phyloP scores from a whole-genome alignment of 768 basidiomycete species.

The Suillus tomentosus region DNA sequence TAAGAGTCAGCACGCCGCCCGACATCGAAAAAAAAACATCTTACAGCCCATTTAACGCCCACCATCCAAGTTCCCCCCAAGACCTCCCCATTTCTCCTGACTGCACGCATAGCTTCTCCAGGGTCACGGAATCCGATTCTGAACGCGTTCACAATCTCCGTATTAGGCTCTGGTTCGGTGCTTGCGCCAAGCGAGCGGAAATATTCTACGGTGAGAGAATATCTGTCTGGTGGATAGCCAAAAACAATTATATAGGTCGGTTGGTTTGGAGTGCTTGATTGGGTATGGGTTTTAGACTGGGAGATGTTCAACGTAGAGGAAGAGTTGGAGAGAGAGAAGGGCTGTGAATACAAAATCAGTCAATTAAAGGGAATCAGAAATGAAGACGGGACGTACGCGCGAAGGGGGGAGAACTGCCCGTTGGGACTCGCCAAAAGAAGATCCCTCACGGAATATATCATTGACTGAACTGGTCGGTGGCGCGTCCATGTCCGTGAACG shows the following conservation, averaged over 20 bases:
- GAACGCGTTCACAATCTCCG: conserved; percentile 80
- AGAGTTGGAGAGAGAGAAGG: conserved; percentile 26
- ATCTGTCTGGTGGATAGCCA: conserved; percentile 85
- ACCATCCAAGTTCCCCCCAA: conserved; percentile 79
- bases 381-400: conserved; percentile 20
- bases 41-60: conserved; percentile 83
- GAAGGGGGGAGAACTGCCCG: conserved; percentile 15
- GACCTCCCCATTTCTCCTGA: conserved; percentile 82
- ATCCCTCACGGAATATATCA: conserved; percentile 64
- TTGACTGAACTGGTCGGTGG: conserved; percentile 76
- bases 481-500: conserved; percentile 74
- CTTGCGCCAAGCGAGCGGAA: conserved; percentile 73
- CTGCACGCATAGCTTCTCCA: conserved; percentile 75
- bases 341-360: conserved; percentile 10
- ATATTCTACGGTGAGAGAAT: conserved; percentile 69
- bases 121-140: conserved; percentile 71
- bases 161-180: conserved; percentile 66
- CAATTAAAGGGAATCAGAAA: background rate
- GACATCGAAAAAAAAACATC: conserved; percentile 24
- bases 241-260: conserved; percentile 75
- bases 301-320: conserved; percentile 17
- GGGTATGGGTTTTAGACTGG: conserved; percentile 25
- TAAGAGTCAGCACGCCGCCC: background rate
- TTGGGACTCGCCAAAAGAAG: conserved; percentile 33
- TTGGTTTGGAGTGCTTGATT: conserved; percentile 36